These are phyloP conservation scores for Coemansia sp. DNA, from an alignment of 192 early-diverging fungal genomes.

Conservation along the genomic window DNA sequence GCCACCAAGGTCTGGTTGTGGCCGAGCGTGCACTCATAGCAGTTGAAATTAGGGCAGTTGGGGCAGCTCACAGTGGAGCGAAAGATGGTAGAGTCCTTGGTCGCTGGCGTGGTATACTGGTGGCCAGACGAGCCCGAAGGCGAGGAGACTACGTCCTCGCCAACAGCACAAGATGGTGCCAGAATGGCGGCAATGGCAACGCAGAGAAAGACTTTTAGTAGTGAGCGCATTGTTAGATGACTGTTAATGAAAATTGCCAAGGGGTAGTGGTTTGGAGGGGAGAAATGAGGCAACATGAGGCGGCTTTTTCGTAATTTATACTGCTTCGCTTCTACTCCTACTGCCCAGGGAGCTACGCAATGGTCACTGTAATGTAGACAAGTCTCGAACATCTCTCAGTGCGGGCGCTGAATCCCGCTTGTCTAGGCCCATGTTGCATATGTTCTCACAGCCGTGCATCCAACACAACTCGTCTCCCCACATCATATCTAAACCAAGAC, in stretches of 20 bases:
- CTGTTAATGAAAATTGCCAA: neutral
- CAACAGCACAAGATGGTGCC: neutral
- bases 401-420: neutral
- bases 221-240: neutral
- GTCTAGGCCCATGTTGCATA: neutral
- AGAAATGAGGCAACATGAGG: neutral
- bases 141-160: neutral
- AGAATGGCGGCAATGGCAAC: neutral
- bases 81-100: constrained; percentile 54
- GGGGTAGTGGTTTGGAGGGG: neutral
- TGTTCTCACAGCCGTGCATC: constrained; percentile 7
- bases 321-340: neutral
- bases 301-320: neutral
- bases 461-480: neutral
- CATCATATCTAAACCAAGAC: neutral
- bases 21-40: constrained; percentile 53
- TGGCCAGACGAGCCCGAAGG: neutral
- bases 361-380: neutral
- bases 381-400: neutral
- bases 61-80: constrained; percentile 49
- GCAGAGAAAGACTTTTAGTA: neutral
- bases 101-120: constrained; percentile 23
- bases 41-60: constrained; percentile 48
- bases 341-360: neutral
- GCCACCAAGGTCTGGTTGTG: constrained; percentile 28